Conservation (phyloP, 2,329 filamentous ascomycete species). For the Colletotrichum incanum region DNA sequence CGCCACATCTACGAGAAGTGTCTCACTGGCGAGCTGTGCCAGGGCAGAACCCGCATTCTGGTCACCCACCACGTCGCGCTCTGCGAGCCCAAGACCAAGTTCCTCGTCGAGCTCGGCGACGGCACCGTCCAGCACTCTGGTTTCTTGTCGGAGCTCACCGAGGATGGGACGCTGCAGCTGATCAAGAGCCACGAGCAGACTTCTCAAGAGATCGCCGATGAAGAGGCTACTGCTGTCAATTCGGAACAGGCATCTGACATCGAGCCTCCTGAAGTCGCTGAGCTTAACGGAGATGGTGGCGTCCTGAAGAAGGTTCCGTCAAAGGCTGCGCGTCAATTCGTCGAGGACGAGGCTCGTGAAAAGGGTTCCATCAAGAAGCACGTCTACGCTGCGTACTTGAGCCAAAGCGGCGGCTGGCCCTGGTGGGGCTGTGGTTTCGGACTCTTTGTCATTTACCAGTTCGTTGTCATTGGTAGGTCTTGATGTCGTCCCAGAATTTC, state of each 20-base stretch:
- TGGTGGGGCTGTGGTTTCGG: conserved; percentile 72
- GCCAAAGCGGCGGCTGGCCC: conserved; percentile 73
- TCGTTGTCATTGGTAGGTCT: conserved; percentile 66
- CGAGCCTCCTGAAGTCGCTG: conserved; percentile 45
- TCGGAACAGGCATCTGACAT: conserved; percentile 65
- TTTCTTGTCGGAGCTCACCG: conserved; percentile 74
- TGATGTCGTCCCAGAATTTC: background rate
- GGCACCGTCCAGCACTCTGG: conserved; percentile 77
- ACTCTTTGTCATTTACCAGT: conserved; percentile 70
- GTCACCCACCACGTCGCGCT: conserved; percentile 86
- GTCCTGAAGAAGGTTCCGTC: conserved; percentile 66
- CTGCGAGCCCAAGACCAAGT: conserved; percentile 80
- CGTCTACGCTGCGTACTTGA: conserved; percentile 79
- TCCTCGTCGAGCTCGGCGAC: conserved; percentile 80
- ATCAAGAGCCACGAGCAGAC: conserved; percentile 72
- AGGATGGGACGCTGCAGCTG: conserved; percentile 68
- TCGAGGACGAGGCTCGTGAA: conserved; percentile 82
- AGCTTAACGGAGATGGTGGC: conserved; percentile 55
- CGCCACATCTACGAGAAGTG: conserved; percentile 85
- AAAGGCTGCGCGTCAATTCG: conserved; percentile 77
- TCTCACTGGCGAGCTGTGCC: conserved; percentile 78
- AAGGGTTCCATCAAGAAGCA: conserved; percentile 77
- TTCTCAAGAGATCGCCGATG: conserved; percentile 61
- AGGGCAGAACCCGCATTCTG: conserved; percentile 80
- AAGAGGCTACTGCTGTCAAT: conserved; percentile 70